Evolutionary conservation across 2,329 filamentous ascomycete genomes (phyloP).

Genomic region (Colletotrichum euphorbiae): DNA sequence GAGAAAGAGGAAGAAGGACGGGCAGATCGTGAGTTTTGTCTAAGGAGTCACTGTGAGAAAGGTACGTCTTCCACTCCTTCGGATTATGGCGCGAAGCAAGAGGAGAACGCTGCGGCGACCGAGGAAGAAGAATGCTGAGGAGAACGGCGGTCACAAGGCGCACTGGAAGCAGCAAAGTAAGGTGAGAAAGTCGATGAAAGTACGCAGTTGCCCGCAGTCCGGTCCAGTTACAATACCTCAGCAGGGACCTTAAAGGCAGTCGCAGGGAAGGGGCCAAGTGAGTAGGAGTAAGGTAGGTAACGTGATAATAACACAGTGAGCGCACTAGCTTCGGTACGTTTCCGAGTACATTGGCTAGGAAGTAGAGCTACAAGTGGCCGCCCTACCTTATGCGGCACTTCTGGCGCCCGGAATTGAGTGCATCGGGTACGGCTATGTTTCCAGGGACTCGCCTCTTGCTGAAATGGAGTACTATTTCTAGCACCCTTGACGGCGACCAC

Average conservation of each 20-base stretch:
- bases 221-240: not conserved
- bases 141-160: conserved; percentile 33
- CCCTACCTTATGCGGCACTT: not conserved
- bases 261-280: conserved; percentile 23
- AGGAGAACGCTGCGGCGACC: conserved; percentile 10
- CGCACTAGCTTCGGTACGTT: conserved; percentile 20
- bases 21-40: conserved; percentile 34
- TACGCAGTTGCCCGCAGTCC: too few species aligned
- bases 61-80: conserved; percentile 9
- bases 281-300: not conserved
- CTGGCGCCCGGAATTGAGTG: not conserved
- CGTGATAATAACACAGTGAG: conserved; percentile 22
- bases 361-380: not conserved
- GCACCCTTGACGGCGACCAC: not conserved
- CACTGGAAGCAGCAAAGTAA: conserved; percentile 17
- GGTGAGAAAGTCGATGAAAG: not conserved
- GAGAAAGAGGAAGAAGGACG: not conserved
- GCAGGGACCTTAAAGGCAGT: not conserved
- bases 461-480: not conserved
- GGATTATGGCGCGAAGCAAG: not conserved
- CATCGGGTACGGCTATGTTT: conserved; percentile 13
- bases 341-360: not conserved
- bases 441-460: not conserved
- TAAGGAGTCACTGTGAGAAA: conserved; percentile 12
- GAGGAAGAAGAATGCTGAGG: conserved; percentile 9